Evolutionary conservation across 805 yeast genomes (phyloP).

Genomic region (Kazachstania africana): DNA sequence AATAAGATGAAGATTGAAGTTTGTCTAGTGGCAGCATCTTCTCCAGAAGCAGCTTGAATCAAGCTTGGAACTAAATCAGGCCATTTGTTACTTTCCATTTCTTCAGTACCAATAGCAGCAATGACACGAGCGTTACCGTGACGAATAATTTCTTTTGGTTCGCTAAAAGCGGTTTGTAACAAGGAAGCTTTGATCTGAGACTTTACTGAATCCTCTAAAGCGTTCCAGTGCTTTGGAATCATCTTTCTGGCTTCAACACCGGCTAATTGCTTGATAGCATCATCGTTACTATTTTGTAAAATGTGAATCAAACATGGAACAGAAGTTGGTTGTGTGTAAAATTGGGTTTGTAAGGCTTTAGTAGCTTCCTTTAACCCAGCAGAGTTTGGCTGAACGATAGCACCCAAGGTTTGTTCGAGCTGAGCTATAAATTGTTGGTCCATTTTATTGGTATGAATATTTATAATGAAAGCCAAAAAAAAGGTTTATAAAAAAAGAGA

Average conservation of each 20-base stretch:
- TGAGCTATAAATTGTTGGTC: constrained; percentile 58
- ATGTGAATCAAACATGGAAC: constrained; percentile 78
- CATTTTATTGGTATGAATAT: constrained; percentile 29
- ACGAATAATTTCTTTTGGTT: constrained; percentile 55
- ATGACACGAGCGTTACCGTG: constrained; percentile 86
- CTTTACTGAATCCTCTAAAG: constrained; percentile 35
- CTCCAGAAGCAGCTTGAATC: constrained; percentile 52
- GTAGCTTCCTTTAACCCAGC: constrained; percentile 77
- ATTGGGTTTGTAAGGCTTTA: constrained; percentile 55
- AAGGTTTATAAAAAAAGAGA: not conserved
- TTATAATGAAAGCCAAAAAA: not conserved
- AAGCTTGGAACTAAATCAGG: constrained; percentile 61
- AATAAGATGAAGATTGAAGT: constrained; percentile 71
- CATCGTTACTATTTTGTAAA: constrained; percentile 56
- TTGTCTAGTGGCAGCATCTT: constrained; percentile 52
- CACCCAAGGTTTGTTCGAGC: constrained; percentile 68
- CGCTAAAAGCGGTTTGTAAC: constrained; percentile 54
- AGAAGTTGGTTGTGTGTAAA: constrained; percentile 57
- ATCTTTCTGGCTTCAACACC: constrained; percentile 92
- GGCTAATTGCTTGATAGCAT: constrained; percentile 78
- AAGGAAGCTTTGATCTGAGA: constrained; percentile 55
- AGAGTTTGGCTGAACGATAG: constrained; percentile 73
- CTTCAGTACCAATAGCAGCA: constrained; percentile 72
- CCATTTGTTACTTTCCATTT: constrained; percentile 64
- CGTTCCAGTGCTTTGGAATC: constrained; percentile 57